These are phyloP conservation scores for Mycena leptocephala DNA, from an alignment of 768 basidiomycete species.

Conservation along the genomic window DNA sequence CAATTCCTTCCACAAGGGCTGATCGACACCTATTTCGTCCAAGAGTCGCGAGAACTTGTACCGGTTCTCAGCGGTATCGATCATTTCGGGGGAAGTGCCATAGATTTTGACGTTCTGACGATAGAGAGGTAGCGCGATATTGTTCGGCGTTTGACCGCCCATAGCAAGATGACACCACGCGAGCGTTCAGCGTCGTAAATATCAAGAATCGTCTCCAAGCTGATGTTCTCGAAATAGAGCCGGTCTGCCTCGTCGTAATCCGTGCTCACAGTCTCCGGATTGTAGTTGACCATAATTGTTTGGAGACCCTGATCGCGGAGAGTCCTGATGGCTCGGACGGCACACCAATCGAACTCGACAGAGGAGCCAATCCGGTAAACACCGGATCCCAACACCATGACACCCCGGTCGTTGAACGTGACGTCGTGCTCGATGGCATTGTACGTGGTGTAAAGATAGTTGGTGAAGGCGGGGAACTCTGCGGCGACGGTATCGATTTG, in stretches of 20 bases:
- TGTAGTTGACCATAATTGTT: constrained; percentile 99
- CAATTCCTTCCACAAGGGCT: constrained; percentile 97
- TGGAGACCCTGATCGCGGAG: constrained; percentile 95
- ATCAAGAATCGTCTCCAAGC: constrained; percentile 95
- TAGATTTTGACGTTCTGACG: constrained; percentile 99
- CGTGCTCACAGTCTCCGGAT: constrained; percentile 98
- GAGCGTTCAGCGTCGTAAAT: constrained; percentile 95
- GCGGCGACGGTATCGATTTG: constrained; percentile 99
- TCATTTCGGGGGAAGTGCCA: constrained; percentile 99
- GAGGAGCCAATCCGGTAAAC: constrained; percentile 99
- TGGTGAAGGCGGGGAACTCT: constrained; percentile 98
- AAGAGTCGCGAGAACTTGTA: constrained; percentile 99
- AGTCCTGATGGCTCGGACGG: constrained; percentile 96
- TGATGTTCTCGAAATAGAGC: constrained; percentile 99
- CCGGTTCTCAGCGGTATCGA: constrained; percentile 98
- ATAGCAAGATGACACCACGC: constrained; percentile 96
- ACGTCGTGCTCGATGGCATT: constrained; percentile 97
- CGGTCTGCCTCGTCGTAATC: constrained; percentile 99
- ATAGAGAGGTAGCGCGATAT: constrained; percentile 95
- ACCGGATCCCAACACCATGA: constrained; percentile 98
- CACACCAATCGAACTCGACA: constrained; percentile 99
- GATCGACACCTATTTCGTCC: constrained; percentile 99
- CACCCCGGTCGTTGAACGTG: constrained; percentile 90
- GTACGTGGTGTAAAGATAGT: constrained; percentile 99
- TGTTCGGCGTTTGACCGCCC: constrained; percentile 99